Conservation (phyloP, 129 eudicot species). For the Scalesia atractyloides region DNA sequence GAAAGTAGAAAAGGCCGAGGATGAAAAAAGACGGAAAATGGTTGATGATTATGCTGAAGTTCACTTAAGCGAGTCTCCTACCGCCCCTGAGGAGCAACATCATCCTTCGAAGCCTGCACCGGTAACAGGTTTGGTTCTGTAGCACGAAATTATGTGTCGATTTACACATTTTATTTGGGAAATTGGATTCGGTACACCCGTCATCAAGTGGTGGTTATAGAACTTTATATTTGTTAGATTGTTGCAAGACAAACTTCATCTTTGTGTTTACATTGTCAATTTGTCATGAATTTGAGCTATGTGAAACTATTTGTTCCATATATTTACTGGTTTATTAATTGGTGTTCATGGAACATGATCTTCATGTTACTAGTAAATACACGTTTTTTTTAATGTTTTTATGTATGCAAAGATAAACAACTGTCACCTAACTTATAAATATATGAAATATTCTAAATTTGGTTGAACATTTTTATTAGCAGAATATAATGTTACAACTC, state of each 20-base stretch:
- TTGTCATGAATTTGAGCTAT: slow-evolving; percentile 28
- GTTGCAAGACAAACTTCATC: slow-evolving; percentile 27
- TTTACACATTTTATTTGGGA: slow-evolving; percentile 18
- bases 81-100: slow-evolving; percentile 28
- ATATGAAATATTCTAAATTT: too few relatives aligned
- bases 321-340: slow-evolving; percentile 6
- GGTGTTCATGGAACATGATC: slow-evolving; percentile 21
- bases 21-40: slow-evolving; percentile 41
- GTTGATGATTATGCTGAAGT: slow-evolving; percentile 42
- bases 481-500: neutral
- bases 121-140: slow-evolving; percentile 49
- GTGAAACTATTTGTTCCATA: slow-evolving; percentile 24
- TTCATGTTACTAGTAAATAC: neutral
- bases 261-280: slow-evolving; percentile 28
- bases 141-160: neutral
- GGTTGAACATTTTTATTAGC: neutral
- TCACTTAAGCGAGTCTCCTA: slow-evolving; percentile 43
- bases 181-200: slow-evolving; percentile 26
- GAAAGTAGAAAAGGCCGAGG: slow-evolving; percentile 42
- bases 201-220: slow-evolving; percentile 37
- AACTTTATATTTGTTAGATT: slow-evolving; percentile 27
- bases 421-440: too few relatives aligned
- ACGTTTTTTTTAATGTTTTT: too few relatives aligned
- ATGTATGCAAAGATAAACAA: too few relatives aligned
- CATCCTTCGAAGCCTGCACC: slow-evolving; percentile 38